A percentile compares a stretch with the other conserved stretches of the same genome.
Evolutionary conservation across 306 rosid species (phyloP).

Genomic region (Medicago arabica): DNA sequence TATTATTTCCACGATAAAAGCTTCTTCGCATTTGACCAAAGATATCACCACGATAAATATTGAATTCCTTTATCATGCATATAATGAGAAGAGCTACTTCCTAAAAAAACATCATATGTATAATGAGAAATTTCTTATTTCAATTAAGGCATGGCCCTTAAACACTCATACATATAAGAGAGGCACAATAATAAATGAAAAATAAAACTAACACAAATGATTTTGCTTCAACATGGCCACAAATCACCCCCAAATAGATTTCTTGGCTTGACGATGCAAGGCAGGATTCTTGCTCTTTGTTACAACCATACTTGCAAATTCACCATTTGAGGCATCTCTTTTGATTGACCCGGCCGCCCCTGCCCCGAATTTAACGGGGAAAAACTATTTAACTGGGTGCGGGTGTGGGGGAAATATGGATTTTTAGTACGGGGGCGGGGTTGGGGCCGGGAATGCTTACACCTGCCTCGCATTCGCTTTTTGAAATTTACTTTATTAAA

Average conservation of each 20-base stretch:
- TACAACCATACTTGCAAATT: conserved; percentile 67
- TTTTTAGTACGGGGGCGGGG: too few species aligned
- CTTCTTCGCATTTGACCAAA: too few species aligned
- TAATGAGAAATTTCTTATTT: neutral
- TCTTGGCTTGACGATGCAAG: conserved; percentile 78
- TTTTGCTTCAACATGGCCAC: conserved; percentile 68
- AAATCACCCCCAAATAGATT: conserved; percentile 88
- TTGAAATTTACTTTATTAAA: too few species aligned
- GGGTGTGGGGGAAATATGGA: too few species aligned
- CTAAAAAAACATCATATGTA: neutral
- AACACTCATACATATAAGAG: neutral
- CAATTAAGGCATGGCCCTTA: conserved; percentile 7
- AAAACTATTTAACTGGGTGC: too few species aligned
- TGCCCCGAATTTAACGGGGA: too few species aligned
- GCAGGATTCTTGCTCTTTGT: conserved; percentile 80
- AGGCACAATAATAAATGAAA: conserved; percentile 17
- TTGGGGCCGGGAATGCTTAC: too few species aligned
- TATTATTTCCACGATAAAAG: too few species aligned
- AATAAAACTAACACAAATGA: conserved; percentile 13
- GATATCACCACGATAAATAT: too few species aligned
- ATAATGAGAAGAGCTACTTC: neutral
- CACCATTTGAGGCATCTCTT: conserved; percentile 77
- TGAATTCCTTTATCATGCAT: neutral
- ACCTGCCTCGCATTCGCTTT: too few species aligned
- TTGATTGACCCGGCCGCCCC: conserved; percentile 82